Evolutionary conservation across 2,329 filamentous ascomycete genomes (phyloP), one percentile per base, ranked within the genome.

Genomic region (Elsinoe batatas): DNA sequence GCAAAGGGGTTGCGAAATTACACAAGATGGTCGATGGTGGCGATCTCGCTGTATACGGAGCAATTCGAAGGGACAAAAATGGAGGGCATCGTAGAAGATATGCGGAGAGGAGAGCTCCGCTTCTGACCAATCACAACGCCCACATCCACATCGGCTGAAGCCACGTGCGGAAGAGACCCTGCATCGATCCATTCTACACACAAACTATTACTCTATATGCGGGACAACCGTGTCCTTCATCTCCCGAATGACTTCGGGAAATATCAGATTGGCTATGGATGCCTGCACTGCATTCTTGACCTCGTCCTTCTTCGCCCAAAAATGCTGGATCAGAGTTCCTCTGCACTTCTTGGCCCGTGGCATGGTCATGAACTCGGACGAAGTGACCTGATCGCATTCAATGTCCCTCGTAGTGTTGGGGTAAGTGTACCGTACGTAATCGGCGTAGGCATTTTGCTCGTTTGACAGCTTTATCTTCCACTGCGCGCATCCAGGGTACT

Each of bases 251-350:
- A 53, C 37, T 2, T 22, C 20, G 3, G 50, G 50, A 2, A 53
- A 33, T 33, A 53, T 18, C 50, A 53, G 17, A 42, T 53, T 42
- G 12, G 50, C 50, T 18, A 53, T 40, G 8, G 50, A 38, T 5
- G 18, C 50, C 15, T 53, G 50, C 15, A 53, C 50, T 10, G 50
- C 50, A 8, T 3, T 17, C 22, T 33, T 38, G 13, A 53, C 50
- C 11, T 53, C 15, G 4, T 30, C 20, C 18, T 53, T 53, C 8
- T 22, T 33, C 3, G 17, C 2, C n/a, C 33, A 70, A 57, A 66
- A 69, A 56, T 71, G 69, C 20, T 67, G 63, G 26, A 71, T 65
- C 55, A 70, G 69, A 11, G 66, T 64, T 53, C 69, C 69, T 46
- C 67, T 68, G 61, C 69, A 71, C 11, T 50, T 46, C 32, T n/a